Percentiles rank a stretch among this genome's conserved stretches.
phyloP scores from a whole-genome alignment of 192 early-diverging fungal species.

The Lunasporangiospora selenospora region DNA sequence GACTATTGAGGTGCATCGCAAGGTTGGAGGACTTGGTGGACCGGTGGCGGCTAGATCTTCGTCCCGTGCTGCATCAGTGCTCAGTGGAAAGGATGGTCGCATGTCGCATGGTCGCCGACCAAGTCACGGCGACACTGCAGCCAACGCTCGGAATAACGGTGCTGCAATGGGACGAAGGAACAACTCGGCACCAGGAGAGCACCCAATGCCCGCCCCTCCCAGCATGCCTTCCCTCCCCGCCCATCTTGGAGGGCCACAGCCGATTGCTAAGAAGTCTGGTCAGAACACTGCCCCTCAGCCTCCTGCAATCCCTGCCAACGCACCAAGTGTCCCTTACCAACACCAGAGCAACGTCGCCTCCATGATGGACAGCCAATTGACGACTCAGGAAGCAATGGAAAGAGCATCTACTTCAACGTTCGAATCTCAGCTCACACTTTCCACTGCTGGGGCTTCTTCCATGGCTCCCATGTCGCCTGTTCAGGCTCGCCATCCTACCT shows the following conservation, averaged over 20 bases:
- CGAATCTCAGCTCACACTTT: conserved; percentile 25
- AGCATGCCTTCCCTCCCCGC: conserved; percentile 31
- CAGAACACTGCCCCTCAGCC: not conserved
- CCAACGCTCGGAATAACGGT: not conserved
- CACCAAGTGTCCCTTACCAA: not conserved
- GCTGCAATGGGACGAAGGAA: too few species aligned
- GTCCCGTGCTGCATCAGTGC: conserved; percentile 38
- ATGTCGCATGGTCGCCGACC: conserved; percentile 22
- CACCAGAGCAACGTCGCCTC: conserved; percentile 18
- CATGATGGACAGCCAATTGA: not conserved
- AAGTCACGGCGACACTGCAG: conserved; percentile 9
- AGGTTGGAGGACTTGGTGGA: conserved; percentile 12
- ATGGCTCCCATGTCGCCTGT: conserved; percentile 25
- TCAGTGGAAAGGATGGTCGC: conserved; percentile 12
- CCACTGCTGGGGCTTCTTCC: conserved; percentile 25
- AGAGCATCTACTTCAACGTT: conserved; percentile 20
- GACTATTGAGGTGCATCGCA: conserved; percentile 60
- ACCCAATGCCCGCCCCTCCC: conserved; percentile 2
- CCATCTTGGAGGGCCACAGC: conserved; percentile 18
- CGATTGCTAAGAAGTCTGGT: conserved; percentile 19
- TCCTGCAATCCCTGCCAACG: not conserved
- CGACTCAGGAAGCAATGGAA: conserved; percentile 13
- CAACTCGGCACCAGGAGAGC: too few species aligned
- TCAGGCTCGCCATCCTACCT: conserved; percentile 7
- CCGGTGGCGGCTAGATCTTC: conserved; percentile 30